These are phyloP conservation scores for Chionographis japonica DNA, from an alignment of 106 monocot genomes.

Conservation along the genomic window DNA sequence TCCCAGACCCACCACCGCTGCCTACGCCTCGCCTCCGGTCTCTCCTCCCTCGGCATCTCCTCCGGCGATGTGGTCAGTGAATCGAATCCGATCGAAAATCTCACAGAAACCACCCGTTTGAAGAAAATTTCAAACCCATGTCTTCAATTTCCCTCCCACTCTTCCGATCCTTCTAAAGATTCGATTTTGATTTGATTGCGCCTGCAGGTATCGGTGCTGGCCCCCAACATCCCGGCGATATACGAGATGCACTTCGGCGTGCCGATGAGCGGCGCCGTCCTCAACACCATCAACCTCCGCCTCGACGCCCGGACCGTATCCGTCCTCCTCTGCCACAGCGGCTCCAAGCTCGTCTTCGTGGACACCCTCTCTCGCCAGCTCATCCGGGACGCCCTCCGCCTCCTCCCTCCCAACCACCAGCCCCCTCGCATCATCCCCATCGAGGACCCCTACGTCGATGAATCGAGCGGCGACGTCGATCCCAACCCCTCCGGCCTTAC, in stretches of 20 bases:
- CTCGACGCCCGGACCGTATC: constrained; percentile 41
- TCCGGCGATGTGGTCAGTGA: constrained; percentile 17
- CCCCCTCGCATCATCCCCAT: constrained; percentile 22
- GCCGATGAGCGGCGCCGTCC: constrained; percentile 23
- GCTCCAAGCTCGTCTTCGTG: constrained; percentile 55
- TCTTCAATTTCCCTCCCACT: too few species aligned
- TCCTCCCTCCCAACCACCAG: constrained; percentile 3
- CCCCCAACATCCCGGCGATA: constrained; percentile 41
- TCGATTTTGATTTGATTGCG: too few species aligned
- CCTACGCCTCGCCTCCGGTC: constrained; percentile 64
- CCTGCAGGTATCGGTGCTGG: constrained; percentile 29
- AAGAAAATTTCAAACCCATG: too few species aligned
- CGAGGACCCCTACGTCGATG: constrained; percentile 6
- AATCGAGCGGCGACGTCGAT: too few species aligned
- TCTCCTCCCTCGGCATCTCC: constrained; percentile 29
- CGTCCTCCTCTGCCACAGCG: constrained; percentile 32
- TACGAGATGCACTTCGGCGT: constrained; percentile 43
- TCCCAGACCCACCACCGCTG: constrained; percentile 49
- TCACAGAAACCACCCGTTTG: too few species aligned
- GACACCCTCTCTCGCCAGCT: constrained; percentile 28
- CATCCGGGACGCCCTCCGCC: constrained; percentile 20
- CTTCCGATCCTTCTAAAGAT: too few species aligned
- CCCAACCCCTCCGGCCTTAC: not conserved
- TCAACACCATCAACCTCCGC: constrained; percentile 37
- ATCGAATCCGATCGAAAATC: too few species aligned